Conservation (phyloP, 164 flowering plant species). For the Stephania cephalantha region DNA sequence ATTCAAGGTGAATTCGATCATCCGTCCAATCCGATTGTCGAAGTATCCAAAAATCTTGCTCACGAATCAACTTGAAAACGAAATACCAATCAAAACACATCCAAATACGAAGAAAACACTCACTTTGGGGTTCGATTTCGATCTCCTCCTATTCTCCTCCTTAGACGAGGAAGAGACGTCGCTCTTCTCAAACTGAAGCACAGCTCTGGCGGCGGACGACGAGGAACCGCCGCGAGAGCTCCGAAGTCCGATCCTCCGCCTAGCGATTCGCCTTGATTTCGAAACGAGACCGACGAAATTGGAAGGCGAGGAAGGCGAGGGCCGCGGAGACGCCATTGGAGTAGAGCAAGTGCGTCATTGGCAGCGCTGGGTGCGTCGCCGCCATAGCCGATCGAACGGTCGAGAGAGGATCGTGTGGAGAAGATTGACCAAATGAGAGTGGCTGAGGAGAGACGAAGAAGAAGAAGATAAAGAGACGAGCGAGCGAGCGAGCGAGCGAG, state of each 20-base stretch:
- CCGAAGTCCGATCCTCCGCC: slow-evolving; percentile 23
- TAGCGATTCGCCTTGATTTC: slow-evolving; percentile 29
- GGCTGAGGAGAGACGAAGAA: neutral
- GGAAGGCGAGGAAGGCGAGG: slow-evolving; percentile 9
- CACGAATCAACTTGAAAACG: neutral
- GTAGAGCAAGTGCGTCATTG: slow-evolving; percentile 28
- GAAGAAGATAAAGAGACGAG: slow-evolving; percentile 10
- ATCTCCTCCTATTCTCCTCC: neutral
- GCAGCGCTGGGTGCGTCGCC: slow-evolving; percentile 28
- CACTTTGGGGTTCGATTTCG: neutral
- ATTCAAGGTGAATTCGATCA: neutral
- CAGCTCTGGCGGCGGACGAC: slow-evolving; percentile 33
- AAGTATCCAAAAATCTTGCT: neutral
- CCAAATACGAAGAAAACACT: neutral
- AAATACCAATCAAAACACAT: neutral
- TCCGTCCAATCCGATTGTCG: neutral
- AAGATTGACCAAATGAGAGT: slow-evolving; percentile 15
- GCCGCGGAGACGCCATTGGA: slow-evolving; percentile 20
- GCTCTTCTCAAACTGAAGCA: slow-evolving; percentile 36
- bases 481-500: neutral
- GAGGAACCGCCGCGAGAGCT: slow-evolving; percentile 4
- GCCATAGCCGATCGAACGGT: slow-evolving; percentile 24
- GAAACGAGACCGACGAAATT: slow-evolving; percentile 29
- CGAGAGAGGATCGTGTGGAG: slow-evolving; percentile 19
- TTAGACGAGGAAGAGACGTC: slow-evolving; percentile 13